A percentile compares a stretch with the other conserved stretches of the same genome.
Evolutionary conservation across 495 filamentous ascomycete species (phyloP).

Genomic region (Aspergillus haitiensis): DNA sequence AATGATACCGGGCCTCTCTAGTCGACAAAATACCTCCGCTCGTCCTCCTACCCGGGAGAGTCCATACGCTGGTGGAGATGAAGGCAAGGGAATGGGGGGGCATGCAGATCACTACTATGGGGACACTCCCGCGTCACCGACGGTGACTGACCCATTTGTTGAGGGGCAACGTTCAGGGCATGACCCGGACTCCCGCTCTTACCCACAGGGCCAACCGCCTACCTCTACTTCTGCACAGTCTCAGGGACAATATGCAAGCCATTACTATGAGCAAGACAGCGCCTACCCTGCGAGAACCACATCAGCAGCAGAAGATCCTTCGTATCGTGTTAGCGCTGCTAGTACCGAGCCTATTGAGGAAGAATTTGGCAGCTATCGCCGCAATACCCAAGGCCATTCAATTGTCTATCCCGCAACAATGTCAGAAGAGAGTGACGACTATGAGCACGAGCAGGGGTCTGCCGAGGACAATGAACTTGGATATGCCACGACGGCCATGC

Average conservation of each 20-base stretch:
- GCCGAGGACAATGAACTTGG: constrained; percentile 44
- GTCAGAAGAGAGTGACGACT: constrained; percentile 56
- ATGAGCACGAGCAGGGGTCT: constrained; percentile 52
- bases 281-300: constrained; percentile 39
- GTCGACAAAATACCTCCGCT: constrained; percentile 58
- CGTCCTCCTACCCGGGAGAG: constrained; percentile 52
- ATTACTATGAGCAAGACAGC: constrained; percentile 50
- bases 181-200: constrained; percentile 9
- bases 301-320: constrained; percentile 42
- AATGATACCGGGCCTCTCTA: constrained; percentile 75
- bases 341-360: constrained; percentile 58
- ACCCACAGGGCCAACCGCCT: constrained; percentile 24
- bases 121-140: constrained; percentile 46
- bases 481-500: constrained; percentile 42
- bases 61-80: constrained; percentile 37
- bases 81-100: constrained; percentile 29
- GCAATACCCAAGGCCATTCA: constrained; percentile 44
- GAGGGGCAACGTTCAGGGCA: constrained; percentile 34
- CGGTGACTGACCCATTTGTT: constrained; percentile 61
- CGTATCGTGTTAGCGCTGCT: constrained; percentile 50
- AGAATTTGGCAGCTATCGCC: constrained; percentile 55
- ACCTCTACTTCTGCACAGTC: constrained; percentile 31
- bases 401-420: constrained; percentile 39
- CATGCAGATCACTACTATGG: constrained; percentile 46
- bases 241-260: constrained; percentile 31